Evolutionary conservation across 1,139 yeast species (phyloP).

Genomic region (Pichia sp.): DNA sequence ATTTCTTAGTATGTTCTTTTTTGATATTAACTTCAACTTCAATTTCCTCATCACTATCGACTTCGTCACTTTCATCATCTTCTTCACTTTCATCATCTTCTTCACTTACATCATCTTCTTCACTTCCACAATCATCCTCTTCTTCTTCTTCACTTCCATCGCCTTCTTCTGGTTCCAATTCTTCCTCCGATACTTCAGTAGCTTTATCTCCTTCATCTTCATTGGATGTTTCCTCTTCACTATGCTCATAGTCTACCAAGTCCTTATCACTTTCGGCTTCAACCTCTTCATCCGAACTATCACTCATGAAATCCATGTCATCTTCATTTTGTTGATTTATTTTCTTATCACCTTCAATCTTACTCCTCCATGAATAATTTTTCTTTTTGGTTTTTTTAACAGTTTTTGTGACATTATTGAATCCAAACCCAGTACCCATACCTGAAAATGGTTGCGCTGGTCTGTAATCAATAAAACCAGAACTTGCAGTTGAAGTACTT

Average conservation of each 20-base stretch:
- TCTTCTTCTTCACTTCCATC: constrained; percentile 21
- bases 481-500: constrained; percentile 24
- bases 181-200: constrained; percentile 3
- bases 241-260: constrained; percentile 26
- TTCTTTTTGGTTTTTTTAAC: constrained; percentile 32
- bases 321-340: constrained; percentile 36
- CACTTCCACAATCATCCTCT: constrained; percentile 29
- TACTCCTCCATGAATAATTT: constrained; percentile 53
- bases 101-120: constrained; percentile 24
- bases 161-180: constrained; percentile 20
- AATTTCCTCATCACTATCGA: constrained; percentile 24
- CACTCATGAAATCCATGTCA: constrained; percentile 38
- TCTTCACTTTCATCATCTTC: constrained; percentile 20
- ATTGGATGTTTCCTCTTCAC: constrained; percentile 36
- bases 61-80: constrained; percentile 24
- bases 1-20: constrained; percentile 32
- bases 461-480: constrained; percentile 67
- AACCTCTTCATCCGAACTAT: constrained; percentile 25
- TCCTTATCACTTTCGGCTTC: constrained; percentile 15
- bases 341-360: constrained; percentile 42
- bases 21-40: constrained; percentile 29
- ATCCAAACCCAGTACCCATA: constrained; percentile 66
- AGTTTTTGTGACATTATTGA: constrained; percentile 45
- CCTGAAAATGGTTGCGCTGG: constrained; percentile 42
- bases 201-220: constrained; percentile 24